Evolutionary conservation across 176 grass and related monocot genomes (phyloP), one percentile per base, ranked within the genome.

Genomic region (Urochloa ruziziensis): DNA sequence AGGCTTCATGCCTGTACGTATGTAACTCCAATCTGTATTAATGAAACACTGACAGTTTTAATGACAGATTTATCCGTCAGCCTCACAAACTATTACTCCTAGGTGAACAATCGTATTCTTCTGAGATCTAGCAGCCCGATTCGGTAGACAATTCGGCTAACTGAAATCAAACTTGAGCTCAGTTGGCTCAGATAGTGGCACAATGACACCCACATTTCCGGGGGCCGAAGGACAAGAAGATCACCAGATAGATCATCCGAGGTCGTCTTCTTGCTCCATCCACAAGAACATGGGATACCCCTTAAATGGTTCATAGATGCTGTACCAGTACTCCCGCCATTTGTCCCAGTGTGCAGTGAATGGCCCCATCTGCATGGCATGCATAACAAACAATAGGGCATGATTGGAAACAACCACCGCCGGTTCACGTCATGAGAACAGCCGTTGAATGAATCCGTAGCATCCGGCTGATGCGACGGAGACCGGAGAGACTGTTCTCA

Each of bases 341-440:
- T 80, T 68, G 82, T 80, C 47, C 39, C 35, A 52, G 3, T 5
- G 47, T 8, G 66, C 64, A 70, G 42, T 43, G 39, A 10, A 42
- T 43, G 88, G 56, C 24, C 58, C 73, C 76, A 52, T 86, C 27
- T 49, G 63, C 64, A 65, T 72, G 73, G 39, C 76, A 49, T 54
- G 34, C 56, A 44, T 48, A 80, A 66, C 62, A 86, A n/a, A 90
- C 88, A 73, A 82, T 44, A n/a, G 17, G 33, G 37, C 24, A 90
- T 79, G 84, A 86, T 90, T 90, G 73, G 79, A 81, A 70, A 14
- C 83, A 90, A 78, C 83, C 17, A 82, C 72, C 83, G 65, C 78
- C 72, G 25, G 69, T 40, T 86, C 78, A 86, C 79, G 77, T 83
- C 88, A n/a, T n/a, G 56, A 82, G 46, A 82, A 12, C 13, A 73